These are phyloP conservation scores for Beauveria sp. DNA, from an alignment of 2,329 filamentous ascomycete species.

Conservation along the genomic window DNA sequence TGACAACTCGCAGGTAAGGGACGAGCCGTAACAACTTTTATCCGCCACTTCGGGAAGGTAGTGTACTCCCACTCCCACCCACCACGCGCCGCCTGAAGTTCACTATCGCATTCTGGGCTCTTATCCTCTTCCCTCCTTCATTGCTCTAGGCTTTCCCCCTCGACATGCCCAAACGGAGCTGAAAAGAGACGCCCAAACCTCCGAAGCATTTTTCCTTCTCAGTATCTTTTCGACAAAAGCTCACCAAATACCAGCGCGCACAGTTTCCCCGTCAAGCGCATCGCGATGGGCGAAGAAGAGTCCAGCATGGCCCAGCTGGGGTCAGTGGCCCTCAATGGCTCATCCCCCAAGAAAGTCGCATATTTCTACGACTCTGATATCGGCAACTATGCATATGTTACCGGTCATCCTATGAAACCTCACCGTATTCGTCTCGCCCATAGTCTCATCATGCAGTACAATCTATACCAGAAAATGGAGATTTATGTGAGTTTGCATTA, in stretches of 20 bases:
- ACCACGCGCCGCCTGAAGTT: slow-evolving; percentile 2
- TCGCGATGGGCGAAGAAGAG: slow-evolving; percentile 29
- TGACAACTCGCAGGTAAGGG: neutral
- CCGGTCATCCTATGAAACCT: slow-evolving; percentile 97
- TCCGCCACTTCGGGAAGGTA: neutral
- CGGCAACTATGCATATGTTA: slow-evolving; percentile 95
- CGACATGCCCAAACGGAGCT: neutral
- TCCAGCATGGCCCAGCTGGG: slow-evolving; percentile 31
- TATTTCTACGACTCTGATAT: slow-evolving; percentile 99
- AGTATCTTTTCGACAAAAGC: neutral
- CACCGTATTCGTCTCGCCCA: slow-evolving; percentile 93
- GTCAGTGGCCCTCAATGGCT: slow-evolving; percentile 39
- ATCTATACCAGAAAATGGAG: slow-evolving; percentile 94
- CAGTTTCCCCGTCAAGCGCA: neutral
- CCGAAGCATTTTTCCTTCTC: neutral
- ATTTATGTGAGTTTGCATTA: slow-evolving; percentile 64
- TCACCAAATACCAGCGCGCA: neutral
- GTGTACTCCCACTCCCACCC: neutral
- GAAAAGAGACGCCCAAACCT: neutral
- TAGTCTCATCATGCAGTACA: slow-evolving; percentile 92
- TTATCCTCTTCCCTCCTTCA: neutral
- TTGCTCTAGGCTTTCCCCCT: neutral
- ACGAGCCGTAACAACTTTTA: slow-evolving; percentile 7
- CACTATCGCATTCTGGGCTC: slow-evolving; percentile 3
- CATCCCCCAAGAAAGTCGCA: slow-evolving; percentile 70